A percentile compares a stretch with the other conserved stretches of the same genome.
Conservation (phyloP, 441 rosid species). For the Capsella rubella region DNA sequence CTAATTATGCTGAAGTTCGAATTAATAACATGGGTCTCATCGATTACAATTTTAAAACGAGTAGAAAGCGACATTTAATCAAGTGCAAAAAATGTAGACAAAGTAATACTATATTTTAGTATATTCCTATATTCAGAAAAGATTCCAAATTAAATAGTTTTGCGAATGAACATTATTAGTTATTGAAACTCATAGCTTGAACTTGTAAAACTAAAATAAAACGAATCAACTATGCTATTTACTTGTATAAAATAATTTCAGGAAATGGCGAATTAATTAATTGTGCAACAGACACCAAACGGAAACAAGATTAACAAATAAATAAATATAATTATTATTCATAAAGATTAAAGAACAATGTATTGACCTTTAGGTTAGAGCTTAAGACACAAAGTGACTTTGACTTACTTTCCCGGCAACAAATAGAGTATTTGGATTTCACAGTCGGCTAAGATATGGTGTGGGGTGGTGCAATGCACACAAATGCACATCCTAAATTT, state of each 20-base stretch:
- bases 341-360: slow-evolving; percentile 2
- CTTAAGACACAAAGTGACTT: slow-evolving; percentile 34
- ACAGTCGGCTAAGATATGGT: slow-evolving; percentile 8
- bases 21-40: neutral
- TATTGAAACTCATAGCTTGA: neutral
- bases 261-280: slow-evolving; percentile 16
- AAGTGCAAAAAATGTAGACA: neutral
- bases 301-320: slow-evolving; percentile 1
- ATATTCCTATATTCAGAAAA: slow-evolving; percentile 37
- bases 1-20: slow-evolving; percentile 17
- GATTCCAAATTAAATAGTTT: slow-evolving; percentile 36
- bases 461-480: slow-evolving; percentile 11
- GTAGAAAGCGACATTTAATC: slow-evolving; percentile 26
- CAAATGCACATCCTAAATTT: neutral
- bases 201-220: neutral
- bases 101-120: slow-evolving; percentile 4
- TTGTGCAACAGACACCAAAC: neutral
- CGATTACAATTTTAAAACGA: slow-evolving; percentile 8
- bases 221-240: slow-evolving; percentile 6
- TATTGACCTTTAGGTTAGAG: slow-evolving; percentile 41
- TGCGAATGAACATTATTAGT: slow-evolving; percentile 6
- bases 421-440: slow-evolving; percentile 19
- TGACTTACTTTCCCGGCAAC: slow-evolving; percentile 24
- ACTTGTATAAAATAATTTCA: neutral
- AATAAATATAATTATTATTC: neutral